Conservation (phyloP, 129 eudicot species). For the Lonicera japonica region DNA sequence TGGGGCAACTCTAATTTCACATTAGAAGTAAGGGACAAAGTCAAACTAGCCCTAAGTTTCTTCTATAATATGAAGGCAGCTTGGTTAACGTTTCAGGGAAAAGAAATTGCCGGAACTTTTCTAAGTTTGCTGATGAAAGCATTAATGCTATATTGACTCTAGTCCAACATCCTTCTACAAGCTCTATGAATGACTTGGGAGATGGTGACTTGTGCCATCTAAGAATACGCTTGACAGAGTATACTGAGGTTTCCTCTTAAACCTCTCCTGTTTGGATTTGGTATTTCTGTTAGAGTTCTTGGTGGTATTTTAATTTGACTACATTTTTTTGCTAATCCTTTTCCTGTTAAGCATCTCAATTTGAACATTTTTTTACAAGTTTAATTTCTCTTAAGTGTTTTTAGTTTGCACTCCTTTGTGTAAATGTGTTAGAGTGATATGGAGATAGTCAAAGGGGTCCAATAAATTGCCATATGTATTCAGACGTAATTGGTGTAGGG, state of each 20-base stretch:
- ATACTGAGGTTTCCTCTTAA: constrained; percentile 49
- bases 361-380: neutral
- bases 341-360: neutral
- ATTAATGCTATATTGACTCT: constrained; percentile 24
- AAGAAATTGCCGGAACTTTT: constrained; percentile 41
- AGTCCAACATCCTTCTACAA: constrained; percentile 18
- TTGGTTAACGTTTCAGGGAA: constrained; percentile 46
- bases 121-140: constrained; percentile 44
- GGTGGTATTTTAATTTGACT: neutral
- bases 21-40: too few relatives aligned
- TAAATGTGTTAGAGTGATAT: neutral
- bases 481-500: neutral
- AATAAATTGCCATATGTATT: neutral
- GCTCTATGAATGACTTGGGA: constrained; percentile 15
- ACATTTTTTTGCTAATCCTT: neutral
- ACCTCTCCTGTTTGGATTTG: constrained; percentile 3
- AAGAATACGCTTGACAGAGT: constrained; percentile 64
- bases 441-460: neutral
- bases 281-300: neutral
- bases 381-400: neutral
- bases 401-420: neutral
- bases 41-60: too few relatives aligned
- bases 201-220: constrained; percentile 35
- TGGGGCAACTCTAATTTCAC: too few relatives aligned
- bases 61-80: neutral